Evolutionary conservation across 495 filamentous ascomycete genomes (phyloP), one percentile per base, ranked within the genome.

Genomic region (Trichoderma reesei): DNA sequence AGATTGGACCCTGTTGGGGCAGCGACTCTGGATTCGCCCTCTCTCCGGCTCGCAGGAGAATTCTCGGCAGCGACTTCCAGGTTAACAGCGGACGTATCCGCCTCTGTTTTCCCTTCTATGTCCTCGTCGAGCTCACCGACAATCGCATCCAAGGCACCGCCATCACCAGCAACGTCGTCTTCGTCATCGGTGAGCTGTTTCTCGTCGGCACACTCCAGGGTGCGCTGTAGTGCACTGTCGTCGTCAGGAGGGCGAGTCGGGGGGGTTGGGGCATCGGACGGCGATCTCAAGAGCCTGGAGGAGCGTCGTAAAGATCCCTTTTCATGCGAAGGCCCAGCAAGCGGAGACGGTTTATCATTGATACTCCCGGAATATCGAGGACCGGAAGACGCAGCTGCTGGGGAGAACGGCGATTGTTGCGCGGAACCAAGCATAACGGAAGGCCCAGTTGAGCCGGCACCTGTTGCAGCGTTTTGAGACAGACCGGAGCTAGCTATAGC

Each of bases 131-230:
- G 77, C 69, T 96, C 90, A 70, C 91, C 91, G 20, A 98, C 86
- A 60, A 98, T 89, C 65, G 89, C 87, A 70, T 96, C 91, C 39
- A 96, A 78, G 26, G 26, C 51, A 59, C 86, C 86, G 63, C 83
- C 83, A 38, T 83, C 83, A 31, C 87, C 85, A 11, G 85, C 86
- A 16, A 81, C 80, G 9, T 93, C 89, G 60, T 92, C 88, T 34
- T 89, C 86, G 56, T 92, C 88, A 36, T 89, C 91, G 42, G 95
- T 93, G 64, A 86, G 80, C 62, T 90, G 90, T 71, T 87, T 86
- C 75, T 98, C 94, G 74, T 98, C 95, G 33, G 94, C 93, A 72
- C 94, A 98, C 75, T 98, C 94, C 3, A 99, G 75, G 0, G 89
- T 85, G 66, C 86, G 79, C 60, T 83, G 79, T 14, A 82, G 70